Conservation (phyloP, 208 protist genomes). For the Leishmania tropica region DNA sequence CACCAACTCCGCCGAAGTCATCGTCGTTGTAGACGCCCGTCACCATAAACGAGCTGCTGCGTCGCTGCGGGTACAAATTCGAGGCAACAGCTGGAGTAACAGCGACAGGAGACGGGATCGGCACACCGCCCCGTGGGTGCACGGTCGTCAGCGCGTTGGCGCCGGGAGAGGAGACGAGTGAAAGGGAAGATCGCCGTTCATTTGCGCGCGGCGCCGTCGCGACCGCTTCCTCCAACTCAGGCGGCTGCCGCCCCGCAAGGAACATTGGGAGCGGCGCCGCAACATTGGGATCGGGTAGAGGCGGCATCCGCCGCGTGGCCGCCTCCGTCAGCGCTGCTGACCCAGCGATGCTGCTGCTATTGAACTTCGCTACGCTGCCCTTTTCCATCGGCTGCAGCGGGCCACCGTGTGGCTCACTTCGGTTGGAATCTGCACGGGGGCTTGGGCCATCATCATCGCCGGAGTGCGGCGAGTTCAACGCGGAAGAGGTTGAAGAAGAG, state of each 20-base stretch:
- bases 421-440: no score
- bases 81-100: constrained; percentile 24
- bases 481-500: neutral
- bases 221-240: neutral
- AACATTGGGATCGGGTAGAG: neutral
- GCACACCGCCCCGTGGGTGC: neutral
- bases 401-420: neutral
- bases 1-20: neutral
- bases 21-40: constrained; percentile 7
- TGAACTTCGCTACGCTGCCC: neutral
- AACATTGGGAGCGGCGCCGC: neutral
- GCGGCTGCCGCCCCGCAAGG: neutral
- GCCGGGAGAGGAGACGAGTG: neutral
- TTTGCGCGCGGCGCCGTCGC: neutral
- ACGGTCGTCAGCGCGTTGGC: neutral
- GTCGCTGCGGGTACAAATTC: constrained; percentile 27
- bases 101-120: constrained; percentile 16
- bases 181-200: neutral
- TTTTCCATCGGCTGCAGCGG: neutral
- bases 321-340: neutral
- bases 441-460: neutral
- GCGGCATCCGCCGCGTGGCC: neutral
- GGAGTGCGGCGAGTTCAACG: neutral
- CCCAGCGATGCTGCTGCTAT: neutral
- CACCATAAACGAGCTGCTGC: constrained; percentile 7